These are phyloP conservation scores for Coccomyxa subellipsoidea DNA, from an alignment of 163 green algal species.

Conservation along the genomic window DNA sequence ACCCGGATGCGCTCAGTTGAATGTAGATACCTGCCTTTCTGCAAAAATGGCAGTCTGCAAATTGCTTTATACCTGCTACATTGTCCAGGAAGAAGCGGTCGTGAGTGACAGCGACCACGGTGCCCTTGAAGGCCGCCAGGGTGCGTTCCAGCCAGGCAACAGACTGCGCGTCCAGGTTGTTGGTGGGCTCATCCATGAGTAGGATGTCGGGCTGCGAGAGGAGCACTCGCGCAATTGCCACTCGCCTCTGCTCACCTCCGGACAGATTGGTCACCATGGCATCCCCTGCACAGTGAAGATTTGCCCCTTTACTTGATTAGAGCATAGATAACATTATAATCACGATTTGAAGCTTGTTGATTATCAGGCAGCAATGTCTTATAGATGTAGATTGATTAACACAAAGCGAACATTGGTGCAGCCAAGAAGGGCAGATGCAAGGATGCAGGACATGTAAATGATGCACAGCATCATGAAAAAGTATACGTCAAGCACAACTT, in stretches of 20 bases:
- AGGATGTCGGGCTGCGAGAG: constrained; percentile 65
- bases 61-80: constrained; percentile 29
- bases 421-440: no score
- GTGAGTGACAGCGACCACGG: constrained; percentile 80
- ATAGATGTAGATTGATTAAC: no score
- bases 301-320: no score
- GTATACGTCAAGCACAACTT: no score
- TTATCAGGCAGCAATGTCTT: no score
- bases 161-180: constrained; percentile 78
- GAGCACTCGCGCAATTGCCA: constrained; percentile 73
- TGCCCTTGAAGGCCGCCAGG: constrained; percentile 57
- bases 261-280: constrained; percentile 53
- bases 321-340: no score
- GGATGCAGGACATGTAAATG: no score
- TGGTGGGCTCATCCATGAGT: constrained; percentile 74
- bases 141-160: constrained; percentile 74
- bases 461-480: no score
- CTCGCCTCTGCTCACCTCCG: constrained; percentile 70
- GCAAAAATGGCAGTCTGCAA: not conserved
- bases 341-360: no score
- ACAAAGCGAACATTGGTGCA: no score
- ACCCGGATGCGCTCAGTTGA: no score
- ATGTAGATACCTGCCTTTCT: not conserved
- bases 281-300: constrained; percentile 22
- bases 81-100: constrained; percentile 88